These are phyloP conservation scores for Quillaja saponaria DNA, from an alignment of 306 rosid genomes.

Conservation along the genomic window DNA sequence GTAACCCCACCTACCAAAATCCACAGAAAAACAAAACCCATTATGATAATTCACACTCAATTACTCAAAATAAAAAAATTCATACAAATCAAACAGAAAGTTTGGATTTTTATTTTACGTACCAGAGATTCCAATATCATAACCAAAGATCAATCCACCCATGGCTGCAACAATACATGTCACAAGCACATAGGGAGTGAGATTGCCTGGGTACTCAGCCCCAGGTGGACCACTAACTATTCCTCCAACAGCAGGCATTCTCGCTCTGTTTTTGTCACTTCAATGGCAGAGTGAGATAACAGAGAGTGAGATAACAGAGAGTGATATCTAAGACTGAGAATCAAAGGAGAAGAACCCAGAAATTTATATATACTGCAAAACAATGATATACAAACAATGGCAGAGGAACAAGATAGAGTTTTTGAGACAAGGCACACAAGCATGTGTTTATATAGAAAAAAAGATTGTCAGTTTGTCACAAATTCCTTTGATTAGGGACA, in stretches of 20 bases:
- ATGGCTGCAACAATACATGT: slow-evolving; percentile 90
- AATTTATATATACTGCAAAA: neutral
- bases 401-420: slow-evolving; percentile 19
- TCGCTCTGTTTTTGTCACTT: neutral
- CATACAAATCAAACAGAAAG: neutral
- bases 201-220: slow-evolving; percentile 68
- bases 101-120: neutral
- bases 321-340: neutral
- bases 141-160: slow-evolving; percentile 97
- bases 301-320: neutral
- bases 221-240: slow-evolving; percentile 29
- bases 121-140: slow-evolving; percentile 97
- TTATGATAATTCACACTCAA: neutral
- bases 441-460: slow-evolving; percentile 32
- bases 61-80: neutral
- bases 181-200: slow-evolving; percentile 62
- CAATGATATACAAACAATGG: neutral
- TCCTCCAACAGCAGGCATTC: slow-evolving; percentile 79
- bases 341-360: neutral
- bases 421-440: neutral
- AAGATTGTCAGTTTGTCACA: neutral
- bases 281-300: neutral
- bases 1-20: slow-evolving; percentile 76
- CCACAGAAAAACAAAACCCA: neutral
- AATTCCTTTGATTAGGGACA: neutral